Percentiles rank a stretch among this genome's conserved stretches.
These are phyloP conservation scores for Cladosporium sp. DNA, from an alignment of 2,329 filamentous ascomycete species.

Conservation along the genomic window DNA sequence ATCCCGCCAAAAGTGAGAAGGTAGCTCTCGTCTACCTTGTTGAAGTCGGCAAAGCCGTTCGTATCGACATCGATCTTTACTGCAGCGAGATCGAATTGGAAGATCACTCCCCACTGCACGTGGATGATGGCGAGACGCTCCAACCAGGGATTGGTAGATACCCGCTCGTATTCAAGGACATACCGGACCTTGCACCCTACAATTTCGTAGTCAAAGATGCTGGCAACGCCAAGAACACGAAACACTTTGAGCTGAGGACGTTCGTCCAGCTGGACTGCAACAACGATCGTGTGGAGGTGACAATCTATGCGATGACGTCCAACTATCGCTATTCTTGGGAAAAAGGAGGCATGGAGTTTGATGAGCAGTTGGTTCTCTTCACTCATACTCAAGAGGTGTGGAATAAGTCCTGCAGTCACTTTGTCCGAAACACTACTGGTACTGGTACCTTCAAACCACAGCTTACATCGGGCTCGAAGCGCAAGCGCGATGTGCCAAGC, in stretches of 20 bases:
- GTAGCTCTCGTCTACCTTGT: neutral
- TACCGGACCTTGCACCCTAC: neutral
- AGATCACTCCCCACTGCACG: neutral
- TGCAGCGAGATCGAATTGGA: neutral
- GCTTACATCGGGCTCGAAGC: too few relatives aligned
- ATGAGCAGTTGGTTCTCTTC: neutral
- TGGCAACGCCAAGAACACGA: neutral
- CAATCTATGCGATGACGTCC: neutral
- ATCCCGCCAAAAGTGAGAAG: neutral
- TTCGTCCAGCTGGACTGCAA: neutral
- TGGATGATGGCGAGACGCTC: neutral
- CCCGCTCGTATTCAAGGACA: neutral
- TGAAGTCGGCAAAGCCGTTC: neutral
- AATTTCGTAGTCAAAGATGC: neutral
- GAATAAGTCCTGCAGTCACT: neutral
- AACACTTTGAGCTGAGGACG: neutral
- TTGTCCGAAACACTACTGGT: neutral
- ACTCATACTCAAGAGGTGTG: neutral
- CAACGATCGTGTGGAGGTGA: neutral
- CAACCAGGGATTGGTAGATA: neutral
- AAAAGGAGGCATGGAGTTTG: neutral
- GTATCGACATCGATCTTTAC: neutral
- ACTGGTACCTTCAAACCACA: neutral
- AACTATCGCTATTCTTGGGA: neutral
- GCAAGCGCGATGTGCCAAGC: too few relatives aligned